A percentile compares a stretch with the other conserved stretches of the same genome.
phyloP scores from a whole-genome alignment of 2,329 filamentous ascomycete species.

The Penicillium hesseltinei region DNA sequence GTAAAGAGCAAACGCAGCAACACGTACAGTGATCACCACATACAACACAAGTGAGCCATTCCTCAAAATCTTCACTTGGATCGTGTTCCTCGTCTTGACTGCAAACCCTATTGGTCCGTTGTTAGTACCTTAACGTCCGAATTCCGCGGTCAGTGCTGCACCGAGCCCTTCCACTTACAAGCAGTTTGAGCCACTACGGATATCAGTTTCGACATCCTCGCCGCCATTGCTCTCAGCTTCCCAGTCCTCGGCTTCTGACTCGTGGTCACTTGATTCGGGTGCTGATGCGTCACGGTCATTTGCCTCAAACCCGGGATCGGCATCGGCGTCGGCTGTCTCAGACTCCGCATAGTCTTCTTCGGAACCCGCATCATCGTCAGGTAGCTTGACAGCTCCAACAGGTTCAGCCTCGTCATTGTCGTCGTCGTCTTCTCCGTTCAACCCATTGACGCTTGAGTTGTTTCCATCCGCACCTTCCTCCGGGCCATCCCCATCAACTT shows the following conservation, averaged over 20 bases:
- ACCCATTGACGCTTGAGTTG: slow-evolving; percentile 26
- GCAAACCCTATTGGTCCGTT: slow-evolving; percentile 65
- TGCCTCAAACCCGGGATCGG: slow-evolving; percentile 44
- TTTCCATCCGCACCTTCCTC: slow-evolving; percentile 36
- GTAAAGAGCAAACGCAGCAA: slow-evolving; percentile 26
- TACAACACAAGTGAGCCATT: slow-evolving; percentile 70
- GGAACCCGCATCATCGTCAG: slow-evolving; percentile 28
- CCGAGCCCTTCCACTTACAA: slow-evolving; percentile 49
- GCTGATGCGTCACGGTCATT: slow-evolving; percentile 41
- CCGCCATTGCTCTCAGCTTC: slow-evolving; percentile 49
- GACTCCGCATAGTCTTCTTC: slow-evolving; percentile 44
- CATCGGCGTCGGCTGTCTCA: slow-evolving; percentile 41
- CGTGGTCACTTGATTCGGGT: slow-evolving; percentile 49
- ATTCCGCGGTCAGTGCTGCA: not conserved
- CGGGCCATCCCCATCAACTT: slow-evolving; percentile 29
- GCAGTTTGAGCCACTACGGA: slow-evolving; percentile 58
- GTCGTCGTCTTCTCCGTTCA: slow-evolving; percentile 34
- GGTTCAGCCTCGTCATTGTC: slow-evolving; percentile 47
- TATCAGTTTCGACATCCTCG: slow-evolving; percentile 48
- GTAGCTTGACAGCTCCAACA: slow-evolving; percentile 40
- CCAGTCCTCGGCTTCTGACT: slow-evolving; percentile 57
- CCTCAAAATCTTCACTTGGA: slow-evolving; percentile 75
- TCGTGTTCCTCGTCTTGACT: slow-evolving; percentile 79
- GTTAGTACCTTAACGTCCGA: slow-evolving; percentile 27
- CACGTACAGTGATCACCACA: slow-evolving; percentile 81